A percentile compares a stretch with the other conserved stretches of the same genome.
phyloP scores from a whole-genome alignment of 208 protist species.

The Acanthamoeba sp. region DNA sequence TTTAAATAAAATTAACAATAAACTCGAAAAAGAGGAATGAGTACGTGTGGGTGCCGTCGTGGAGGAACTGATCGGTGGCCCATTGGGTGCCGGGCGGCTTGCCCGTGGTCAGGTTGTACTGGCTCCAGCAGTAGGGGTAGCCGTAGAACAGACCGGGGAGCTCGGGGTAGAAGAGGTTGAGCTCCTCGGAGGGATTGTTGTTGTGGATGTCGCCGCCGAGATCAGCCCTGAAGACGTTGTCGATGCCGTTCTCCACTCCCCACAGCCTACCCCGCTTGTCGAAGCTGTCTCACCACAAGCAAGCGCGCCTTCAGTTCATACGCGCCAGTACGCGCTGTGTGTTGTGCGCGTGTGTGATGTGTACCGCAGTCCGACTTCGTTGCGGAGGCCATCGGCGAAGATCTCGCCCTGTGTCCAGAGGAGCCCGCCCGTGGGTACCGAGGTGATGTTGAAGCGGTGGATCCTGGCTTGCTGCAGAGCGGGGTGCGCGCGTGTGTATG shows the following conservation, averaged over 20 bases:
- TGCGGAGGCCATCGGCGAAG: constrained; percentile 68
- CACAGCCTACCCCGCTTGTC: constrained; percentile 42
- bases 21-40: neutral
- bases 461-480: constrained; percentile 12
- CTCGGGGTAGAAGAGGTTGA: constrained; percentile 66
- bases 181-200: constrained; percentile 72
- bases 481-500: too few relatives aligned
- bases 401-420: neutral
- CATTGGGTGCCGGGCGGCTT: constrained; percentile 62
- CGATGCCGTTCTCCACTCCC: constrained; percentile 74
- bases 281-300: neutral
- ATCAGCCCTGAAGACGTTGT: constrained; percentile 42
- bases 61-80: constrained; percentile 57
- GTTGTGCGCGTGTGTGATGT: too few relatives aligned
- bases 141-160: constrained; percentile 58
- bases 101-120: constrained; percentile 67
- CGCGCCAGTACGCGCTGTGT: too few relatives aligned
- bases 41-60: constrained; percentile 67
- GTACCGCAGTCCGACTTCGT: constrained; percentile 63
- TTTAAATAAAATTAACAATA: too few relatives aligned
- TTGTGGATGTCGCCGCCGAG: constrained; percentile 68
- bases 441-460: neutral
- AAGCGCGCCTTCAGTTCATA: too few relatives aligned
- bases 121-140: constrained; percentile 74
- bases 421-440: neutral